Evolutionary conservation across 2,329 filamentous ascomycete species (phyloP).

Genomic region (Clonostachys rosea): DNA sequence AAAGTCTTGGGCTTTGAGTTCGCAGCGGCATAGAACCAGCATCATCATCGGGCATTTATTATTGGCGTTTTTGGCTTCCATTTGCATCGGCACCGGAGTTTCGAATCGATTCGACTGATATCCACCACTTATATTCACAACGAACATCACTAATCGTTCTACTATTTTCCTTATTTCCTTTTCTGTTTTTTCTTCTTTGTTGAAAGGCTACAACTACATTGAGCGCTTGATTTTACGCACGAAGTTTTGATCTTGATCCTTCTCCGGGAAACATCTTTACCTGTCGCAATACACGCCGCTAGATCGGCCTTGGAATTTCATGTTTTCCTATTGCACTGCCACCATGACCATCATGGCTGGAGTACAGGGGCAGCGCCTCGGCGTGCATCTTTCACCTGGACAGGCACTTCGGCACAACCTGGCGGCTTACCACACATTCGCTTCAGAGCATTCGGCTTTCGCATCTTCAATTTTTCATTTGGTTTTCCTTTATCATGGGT

Average conservation of each 20-base stretch:
- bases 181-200: slow-evolving; percentile 29
- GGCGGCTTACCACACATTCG: slow-evolving; percentile 32
- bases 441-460: too few species aligned
- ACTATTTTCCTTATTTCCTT: slow-evolving; percentile 14
- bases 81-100: slow-evolving; percentile 36
- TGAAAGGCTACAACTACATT: slow-evolving; percentile 39
- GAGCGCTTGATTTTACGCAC: slow-evolving; percentile 25
- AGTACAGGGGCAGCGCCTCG: too few species aligned
- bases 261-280: slow-evolving; percentile 29
- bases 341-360: slow-evolving; percentile 26
- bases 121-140: slow-evolving; percentile 18
- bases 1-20: slow-evolving; percentile 21
- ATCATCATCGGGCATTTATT: slow-evolving; percentile 23
- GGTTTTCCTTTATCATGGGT: slow-evolving; percentile 10
- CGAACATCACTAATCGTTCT: slow-evolving; percentile 12
- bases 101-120: slow-evolving; percentile 26
- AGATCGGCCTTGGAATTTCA: slow-evolving; percentile 41
- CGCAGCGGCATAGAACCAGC: slow-evolving; percentile 30
- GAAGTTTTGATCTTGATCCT: slow-evolving; percentile 23
- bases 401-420: slow-evolving; percentile 37
- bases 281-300: slow-evolving; percentile 29
- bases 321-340: slow-evolving; percentile 28
- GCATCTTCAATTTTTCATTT: slow-evolving; percentile 9
- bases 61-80: slow-evolving; percentile 26
- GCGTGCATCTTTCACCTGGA: slow-evolving; percentile 30